Evolutionary conservation across 129 eudicot species (phyloP), one percentile per base, ranked within the genome.

Genomic region (Pseudognaphalium luteoalbum): DNA sequence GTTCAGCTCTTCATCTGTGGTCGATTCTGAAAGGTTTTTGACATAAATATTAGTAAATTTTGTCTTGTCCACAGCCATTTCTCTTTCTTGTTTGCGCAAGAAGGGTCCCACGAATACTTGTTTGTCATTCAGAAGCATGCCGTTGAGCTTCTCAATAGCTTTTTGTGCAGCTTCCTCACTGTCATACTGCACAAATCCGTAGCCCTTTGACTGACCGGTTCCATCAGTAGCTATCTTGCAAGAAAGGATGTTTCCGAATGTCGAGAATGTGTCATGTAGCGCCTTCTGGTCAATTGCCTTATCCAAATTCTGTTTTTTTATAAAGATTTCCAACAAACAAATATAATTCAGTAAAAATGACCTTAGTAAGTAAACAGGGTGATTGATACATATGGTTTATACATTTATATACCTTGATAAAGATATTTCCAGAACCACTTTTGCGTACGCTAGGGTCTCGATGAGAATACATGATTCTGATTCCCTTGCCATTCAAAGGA

Each of bases 161-260:
- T 81, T 84, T 79, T 85, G 90, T 9, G 92, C 97, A 76, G 88
- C 74, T 68, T 92, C 96, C 25, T 89, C 97, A 63, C 60, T 81
- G 44, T 90, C 92, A 78, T 85, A 92, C 74, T 92, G 97, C 86
- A 92, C 97, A 87, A 92, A 92, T 7, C 97, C 97, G 66, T 87
- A 92, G 28, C 97, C 97, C 76, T 82, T 83, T 11, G 96, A 89
- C 73, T 92, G 96, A 10, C 97, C 97, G 63, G 83, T 71, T 37
- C 84, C 4, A 70, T 89, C 88, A 9, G 91, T 89, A 21, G 96
- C 96, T 37, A 92, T 87, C 87, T 92, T 92, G 84, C 97, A 92
- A 16, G 97, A 92, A 57, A 87, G 86, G 54, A 92, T 92, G 79
- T 80, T 89, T 5, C 97, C 96, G 83, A 85, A 89, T 61, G 86